Conservation (phyloP, 139 green algal species). For the Marvania coccoides region DNA sequence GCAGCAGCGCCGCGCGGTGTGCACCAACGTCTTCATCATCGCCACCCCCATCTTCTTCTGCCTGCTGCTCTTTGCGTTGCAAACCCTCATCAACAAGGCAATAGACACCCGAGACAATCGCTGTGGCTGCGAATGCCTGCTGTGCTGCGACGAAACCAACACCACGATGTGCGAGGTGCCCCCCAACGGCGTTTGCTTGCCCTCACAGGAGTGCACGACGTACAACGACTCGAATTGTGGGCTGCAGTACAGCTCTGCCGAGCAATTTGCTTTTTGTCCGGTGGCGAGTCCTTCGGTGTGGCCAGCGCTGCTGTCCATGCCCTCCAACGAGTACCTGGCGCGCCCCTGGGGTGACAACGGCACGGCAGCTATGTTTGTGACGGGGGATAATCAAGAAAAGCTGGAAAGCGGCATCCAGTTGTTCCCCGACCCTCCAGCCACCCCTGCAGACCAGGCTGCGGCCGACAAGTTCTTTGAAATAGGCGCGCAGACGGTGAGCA, state of each 20-base stretch:
- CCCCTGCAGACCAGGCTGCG: not conserved
- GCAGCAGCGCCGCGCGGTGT: slow-evolving; percentile 56
- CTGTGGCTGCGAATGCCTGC: slow-evolving; percentile 59
- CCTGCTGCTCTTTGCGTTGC: slow-evolving; percentile 56
- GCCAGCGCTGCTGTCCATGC: slow-evolving; percentile 37
- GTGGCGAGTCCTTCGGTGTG: slow-evolving; percentile 40
- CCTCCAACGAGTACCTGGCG: slow-evolving; percentile 8
- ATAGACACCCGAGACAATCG: slow-evolving; percentile 45
- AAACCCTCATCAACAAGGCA: slow-evolving; percentile 28
- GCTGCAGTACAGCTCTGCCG: slow-evolving; percentile 30
- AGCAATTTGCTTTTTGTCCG: slow-evolving; percentile 38
- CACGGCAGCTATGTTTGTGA: slow-evolving; percentile 27
- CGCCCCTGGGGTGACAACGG: slow-evolving; percentile 12
- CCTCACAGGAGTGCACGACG: slow-evolving; percentile 23
- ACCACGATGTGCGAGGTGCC: too few species aligned
- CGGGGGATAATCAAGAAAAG: slow-evolving; percentile 1
- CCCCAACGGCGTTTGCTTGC: too few species aligned
- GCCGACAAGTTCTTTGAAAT: not conserved
- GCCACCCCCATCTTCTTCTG: slow-evolving; percentile 63
- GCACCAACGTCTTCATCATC: slow-evolving; percentile 57
- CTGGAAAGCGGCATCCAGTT: not conserved
- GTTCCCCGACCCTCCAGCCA: slow-evolving; percentile 8
- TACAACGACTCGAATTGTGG: slow-evolving; percentile 40
- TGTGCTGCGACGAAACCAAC: slow-evolving; percentile 42
- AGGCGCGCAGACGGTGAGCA: not conserved